Base-by-base conservation (phyloP, 768 basidiomycete genomes). In the Favolaschia claudopus region DNA sequence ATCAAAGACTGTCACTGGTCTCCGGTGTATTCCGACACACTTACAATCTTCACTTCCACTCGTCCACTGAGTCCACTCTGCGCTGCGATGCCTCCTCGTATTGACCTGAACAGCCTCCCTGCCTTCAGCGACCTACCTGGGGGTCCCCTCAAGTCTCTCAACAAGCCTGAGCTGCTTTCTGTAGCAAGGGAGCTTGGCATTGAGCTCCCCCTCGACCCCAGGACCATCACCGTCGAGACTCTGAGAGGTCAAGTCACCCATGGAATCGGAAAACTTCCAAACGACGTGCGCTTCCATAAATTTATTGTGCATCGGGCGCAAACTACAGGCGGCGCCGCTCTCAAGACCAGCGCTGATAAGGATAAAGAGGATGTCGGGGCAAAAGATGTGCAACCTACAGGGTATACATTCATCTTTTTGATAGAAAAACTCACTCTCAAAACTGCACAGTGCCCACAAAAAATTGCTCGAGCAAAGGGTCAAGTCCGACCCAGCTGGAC, bases 341-440 rank as follows among this genome's bases (percentile, higher is more conserved):
- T 29, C 2, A 50, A 28, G 36, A 50, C 7, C 17, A 50, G 48
- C 24, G 48, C 48, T 7, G 36, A 50, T 28, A 50, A 50, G 25
- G 34, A 24, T 27, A 50, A 50, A 27, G 36, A 50, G 36, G 48
- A 50, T n/a, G n/a, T n/a, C n/a, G n/a, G n/a, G n/a, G n/a, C n/a
- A n/a, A n/a, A n/a, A n/a, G n/a, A n/a, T n/a, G n/a, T n/a, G n/a
- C n/a, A n/a, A n/a, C n/a, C n/a, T n/a, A n/a, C n/a, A n/a, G n/a
- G n/a, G n/a, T n/a, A n/a, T n/a, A n/a, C n/a, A n/a, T n/a, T n/a
- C n/a, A n/a, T n/a, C n/a, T n/a, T n/a, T n/a, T n/a, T n/a, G n/a
- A n/a, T n/a, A n/a, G n/a, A n/a, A n/a, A n/a, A n/a, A n/a, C n/a
- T n/a, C n/a, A n/a, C n/a, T n/a, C n/a, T n/a, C n/a, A n/a, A n/a